A percentile compares a stretch with the other conserved stretches of the same genome.
These are phyloP conservation scores for Hymenoscyphus scutula DNA, from an alignment of 2,329 filamentous ascomycete species.

Conservation along the genomic window DNA sequence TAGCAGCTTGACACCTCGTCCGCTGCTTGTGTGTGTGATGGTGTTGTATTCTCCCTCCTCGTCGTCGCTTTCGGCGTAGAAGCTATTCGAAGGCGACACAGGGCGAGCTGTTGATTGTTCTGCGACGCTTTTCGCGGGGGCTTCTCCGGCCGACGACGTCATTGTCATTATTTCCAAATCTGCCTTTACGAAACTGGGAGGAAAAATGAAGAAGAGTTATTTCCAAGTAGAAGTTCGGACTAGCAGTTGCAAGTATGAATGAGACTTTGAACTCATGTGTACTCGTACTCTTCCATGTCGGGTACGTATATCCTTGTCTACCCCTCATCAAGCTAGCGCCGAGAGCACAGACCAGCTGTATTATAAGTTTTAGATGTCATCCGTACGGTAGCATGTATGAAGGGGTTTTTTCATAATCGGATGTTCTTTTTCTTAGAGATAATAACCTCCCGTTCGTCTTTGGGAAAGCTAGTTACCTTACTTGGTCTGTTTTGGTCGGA, in stretches of 20 bases:
- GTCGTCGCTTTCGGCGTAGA: conserved; percentile 95
- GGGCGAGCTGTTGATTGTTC: conserved; percentile 29
- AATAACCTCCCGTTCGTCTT: no score
- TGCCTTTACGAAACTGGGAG: neutral
- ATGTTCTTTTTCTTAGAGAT: no score
- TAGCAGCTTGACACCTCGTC: conserved; percentile 85
- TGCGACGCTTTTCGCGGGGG: neutral
- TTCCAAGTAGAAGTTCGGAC: neutral
- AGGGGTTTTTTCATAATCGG: no score
- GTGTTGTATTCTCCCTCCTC: conserved; percentile 95
- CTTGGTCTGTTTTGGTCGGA: no score
- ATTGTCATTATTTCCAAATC: conserved; percentile 7
- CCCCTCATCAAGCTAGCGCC: no score
- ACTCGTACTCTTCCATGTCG: neutral
- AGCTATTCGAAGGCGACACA: conserved; percentile 77
- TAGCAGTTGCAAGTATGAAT: neutral
- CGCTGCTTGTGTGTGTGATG: conserved; percentile 74
- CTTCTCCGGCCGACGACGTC: conserved; percentile 1
- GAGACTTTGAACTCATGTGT: neutral
- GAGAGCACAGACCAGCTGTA: no score
- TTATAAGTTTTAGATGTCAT: no score
- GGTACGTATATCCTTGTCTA: no score
- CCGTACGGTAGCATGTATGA: no score
- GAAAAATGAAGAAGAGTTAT: neutral
- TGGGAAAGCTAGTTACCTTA: no score